phyloP scores from a whole-genome alignment of 768 basidiomycete species.

The Tylopilus vinaceipallidus region DNA sequence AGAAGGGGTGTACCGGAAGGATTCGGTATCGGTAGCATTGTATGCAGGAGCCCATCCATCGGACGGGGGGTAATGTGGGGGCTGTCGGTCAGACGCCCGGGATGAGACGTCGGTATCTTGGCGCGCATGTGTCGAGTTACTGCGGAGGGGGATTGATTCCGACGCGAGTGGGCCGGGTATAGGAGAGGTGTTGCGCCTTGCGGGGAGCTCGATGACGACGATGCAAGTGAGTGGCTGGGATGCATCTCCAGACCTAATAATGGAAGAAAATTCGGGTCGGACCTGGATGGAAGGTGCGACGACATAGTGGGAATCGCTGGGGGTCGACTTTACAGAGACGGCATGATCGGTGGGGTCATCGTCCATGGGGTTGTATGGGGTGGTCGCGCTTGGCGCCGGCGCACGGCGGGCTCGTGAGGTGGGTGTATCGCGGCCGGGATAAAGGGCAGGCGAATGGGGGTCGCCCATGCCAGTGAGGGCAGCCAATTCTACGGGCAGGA shows the following conservation, averaged over 20 bases:
- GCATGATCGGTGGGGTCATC: conserved; percentile 81
- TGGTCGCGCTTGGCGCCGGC: conserved; percentile 21
- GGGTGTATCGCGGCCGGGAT: conserved; percentile 64
- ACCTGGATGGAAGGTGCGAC: conserved; percentile 93
- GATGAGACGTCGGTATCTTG: conserved; percentile 26
- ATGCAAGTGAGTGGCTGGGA: conserved; percentile 92
- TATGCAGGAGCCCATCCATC: conserved; percentile 29
- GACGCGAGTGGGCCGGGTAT: conserved; percentile 54
- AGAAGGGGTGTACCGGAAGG: conserved; percentile 29
- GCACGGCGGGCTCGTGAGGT: conserved; percentile 35
- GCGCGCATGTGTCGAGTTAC: conserved; percentile 18
- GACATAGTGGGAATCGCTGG: conserved; percentile 60
- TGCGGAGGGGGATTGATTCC: conserved; percentile 43
- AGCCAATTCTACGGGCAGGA: conserved; percentile 71
- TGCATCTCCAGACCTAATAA: conserved; percentile 64
- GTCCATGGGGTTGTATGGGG: conserved; percentile 64
- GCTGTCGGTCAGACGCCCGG: conserved; percentile 16
- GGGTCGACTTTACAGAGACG: conserved; percentile 46
- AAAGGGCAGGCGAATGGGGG: conserved; percentile 50
- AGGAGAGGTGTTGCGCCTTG: conserved; percentile 53
- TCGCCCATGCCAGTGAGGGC: conserved; percentile 89
- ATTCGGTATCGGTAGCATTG: conserved; percentile 29
- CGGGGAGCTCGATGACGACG: conserved; percentile 89
- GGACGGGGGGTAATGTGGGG: conserved; percentile 12
- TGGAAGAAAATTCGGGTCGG: conserved; percentile 84